phyloP scores from a whole-genome alignment of 2,329 filamentous ascomycete species.

The Neonectria neomacrospora region DNA sequence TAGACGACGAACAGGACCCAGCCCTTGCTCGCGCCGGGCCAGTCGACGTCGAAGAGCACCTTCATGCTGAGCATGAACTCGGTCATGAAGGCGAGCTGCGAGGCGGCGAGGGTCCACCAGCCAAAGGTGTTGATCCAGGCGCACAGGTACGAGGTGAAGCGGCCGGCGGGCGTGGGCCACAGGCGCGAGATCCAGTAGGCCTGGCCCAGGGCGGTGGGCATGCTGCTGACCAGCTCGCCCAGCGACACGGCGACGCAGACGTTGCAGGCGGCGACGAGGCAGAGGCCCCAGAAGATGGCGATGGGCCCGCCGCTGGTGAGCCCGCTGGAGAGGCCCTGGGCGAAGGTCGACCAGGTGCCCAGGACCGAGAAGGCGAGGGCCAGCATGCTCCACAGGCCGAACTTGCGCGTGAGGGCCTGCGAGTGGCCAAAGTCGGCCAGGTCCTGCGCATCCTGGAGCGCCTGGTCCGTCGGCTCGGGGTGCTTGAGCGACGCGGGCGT shows the following conservation, averaged over 20 bases:
- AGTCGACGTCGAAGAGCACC: slow-evolving; percentile 61
- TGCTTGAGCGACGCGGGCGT: slow-evolving; percentile 40
- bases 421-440: slow-evolving; percentile 55
- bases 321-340: slow-evolving; percentile 59
- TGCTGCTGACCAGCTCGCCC: slow-evolving; percentile 66
- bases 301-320: slow-evolving; percentile 65
- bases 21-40: slow-evolving; percentile 56
- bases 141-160: slow-evolving; percentile 66
- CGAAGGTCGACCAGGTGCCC: slow-evolving; percentile 68
- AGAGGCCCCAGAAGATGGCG: slow-evolving; percentile 65
- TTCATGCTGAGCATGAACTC: slow-evolving; percentile 68
- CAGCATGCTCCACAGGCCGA: slow-evolving; percentile 66
- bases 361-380: slow-evolving; percentile 67
- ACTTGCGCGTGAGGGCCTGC: slow-evolving; percentile 57
- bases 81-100: slow-evolving; percentile 67
- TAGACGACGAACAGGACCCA: slow-evolving; percentile 68
- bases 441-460: slow-evolving; percentile 51
- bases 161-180: slow-evolving; percentile 53
- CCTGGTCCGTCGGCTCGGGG: slow-evolving; percentile 40
- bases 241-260: slow-evolving; percentile 65
- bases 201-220: slow-evolving; percentile 70
- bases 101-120: slow-evolving; percentile 67
- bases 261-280: slow-evolving; percentile 63
- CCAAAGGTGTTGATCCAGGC: slow-evolving; percentile 71
- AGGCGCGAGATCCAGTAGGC: slow-evolving; percentile 63